Evolutionary conservation across 1,139 yeast species (phyloP), one percentile per base, ranked within the genome.

Genomic region (Kodamaea alishanica): DNA sequence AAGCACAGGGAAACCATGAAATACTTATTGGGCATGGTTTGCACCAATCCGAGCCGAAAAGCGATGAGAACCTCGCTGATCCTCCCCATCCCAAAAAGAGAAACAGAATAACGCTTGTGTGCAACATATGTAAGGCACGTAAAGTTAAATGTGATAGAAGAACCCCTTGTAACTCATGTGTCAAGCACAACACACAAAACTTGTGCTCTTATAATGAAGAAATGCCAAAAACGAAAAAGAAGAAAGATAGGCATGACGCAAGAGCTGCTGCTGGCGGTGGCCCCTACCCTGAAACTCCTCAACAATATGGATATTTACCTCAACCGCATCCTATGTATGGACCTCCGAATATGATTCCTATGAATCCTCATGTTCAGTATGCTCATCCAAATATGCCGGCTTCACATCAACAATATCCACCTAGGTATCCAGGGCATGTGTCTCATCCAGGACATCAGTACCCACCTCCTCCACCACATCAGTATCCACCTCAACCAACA

Each of bases 101-200:
- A 28, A 64, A 63, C 43, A 54, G 72, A 45, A 52, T 58, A 9
- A 60, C 67, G 35, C 51, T 64, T 3, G 73, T 67, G 5, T 69
- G 75, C 46, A 52, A 49, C 11, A 58, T 58, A 37, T 69, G 75
- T 47, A 61, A 61, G 45, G 48, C 52, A 32, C 58, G 61, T 44
- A 68, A 69, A 47, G 58, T 67, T 43, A 61, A 55, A 37, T 69
- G 75, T 53, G 70, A 68, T 42, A 56, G 63, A 37, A 56, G 51
- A 9, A 47, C 45, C 27, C 75, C 75, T 0, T 69, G 75, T 47
- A 47, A 55, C 4, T 66, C 61, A 35, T 69, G 75, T 51, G 45
- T 56, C 5, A 62, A 57, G 39, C 46, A 58, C 8, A 54, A 55
- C 20, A 45, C 55, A 9, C 37, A 49, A 4, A 50, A 44, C 25